These are phyloP conservation scores for Globisporangium irregulare DNA, from an alignment of 352 stramenopile species.

Conservation along the genomic window DNA sequence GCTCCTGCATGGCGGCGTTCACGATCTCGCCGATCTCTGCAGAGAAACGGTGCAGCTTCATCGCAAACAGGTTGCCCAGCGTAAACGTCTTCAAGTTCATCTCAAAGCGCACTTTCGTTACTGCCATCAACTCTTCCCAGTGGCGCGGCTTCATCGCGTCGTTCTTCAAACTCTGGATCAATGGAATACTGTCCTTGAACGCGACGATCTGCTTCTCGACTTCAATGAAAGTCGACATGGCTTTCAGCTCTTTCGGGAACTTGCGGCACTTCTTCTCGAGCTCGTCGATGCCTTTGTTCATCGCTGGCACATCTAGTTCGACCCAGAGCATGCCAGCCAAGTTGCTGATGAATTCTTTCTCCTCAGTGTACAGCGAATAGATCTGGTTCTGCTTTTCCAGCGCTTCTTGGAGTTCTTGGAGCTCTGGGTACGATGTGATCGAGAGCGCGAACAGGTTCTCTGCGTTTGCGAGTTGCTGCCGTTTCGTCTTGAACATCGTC, in stretches of 20 bases:
- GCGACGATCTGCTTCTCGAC: slow-evolving; percentile 90
- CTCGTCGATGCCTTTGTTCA: slow-evolving; percentile 92
- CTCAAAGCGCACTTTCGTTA: slow-evolving; percentile 91
- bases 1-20: slow-evolving; percentile 92
- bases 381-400: slow-evolving; percentile 89
- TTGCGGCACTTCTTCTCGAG: slow-evolving; percentile 92
- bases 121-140: slow-evolving; percentile 88
- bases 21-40: slow-evolving; percentile 92
- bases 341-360: slow-evolving; percentile 92
- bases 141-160: slow-evolving; percentile 91
- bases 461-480: slow-evolving; percentile 91
- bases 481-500: slow-evolving; percentile 62
- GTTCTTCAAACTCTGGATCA: slow-evolving; percentile 94
- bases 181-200: slow-evolving; percentile 93
- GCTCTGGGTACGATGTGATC: slow-evolving; percentile 89
- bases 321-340: slow-evolving; percentile 91
- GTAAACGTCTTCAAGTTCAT: slow-evolving; percentile 93
- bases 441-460: slow-evolving; percentile 93
- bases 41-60: slow-evolving; percentile 90
- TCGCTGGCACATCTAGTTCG: slow-evolving; percentile 89
- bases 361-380: slow-evolving; percentile 90
- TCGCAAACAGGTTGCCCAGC: slow-evolving; percentile 89
- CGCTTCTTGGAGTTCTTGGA: slow-evolving; percentile 83
- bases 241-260: slow-evolving; percentile 88
- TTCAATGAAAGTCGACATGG: slow-evolving; percentile 89